Conservation (phyloP, 2,329 filamentous ascomycete genomes). For the Fusarium newnesense region DNA sequence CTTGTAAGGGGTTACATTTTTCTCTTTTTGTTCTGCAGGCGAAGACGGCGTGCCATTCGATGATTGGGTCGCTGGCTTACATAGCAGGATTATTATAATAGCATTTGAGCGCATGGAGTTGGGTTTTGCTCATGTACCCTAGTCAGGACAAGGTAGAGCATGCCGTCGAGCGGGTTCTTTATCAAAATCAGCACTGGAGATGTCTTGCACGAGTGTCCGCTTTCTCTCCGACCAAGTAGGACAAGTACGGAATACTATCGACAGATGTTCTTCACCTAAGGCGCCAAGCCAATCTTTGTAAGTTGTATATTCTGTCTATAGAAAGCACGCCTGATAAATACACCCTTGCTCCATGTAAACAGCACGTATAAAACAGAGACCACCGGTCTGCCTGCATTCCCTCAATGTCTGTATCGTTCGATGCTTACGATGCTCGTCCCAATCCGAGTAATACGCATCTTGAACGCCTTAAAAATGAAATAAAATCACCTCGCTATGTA, state of each 20-base stretch:
- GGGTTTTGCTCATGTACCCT: background rate
- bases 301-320: conserved; percentile 22
- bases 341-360: conserved; percentile 32
- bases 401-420: conserved; percentile 17
- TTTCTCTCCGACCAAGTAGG: background rate
- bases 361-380: conserved; percentile 26
- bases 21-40: background rate
- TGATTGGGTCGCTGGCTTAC: background rate
- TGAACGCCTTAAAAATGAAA: conserved; percentile 36
- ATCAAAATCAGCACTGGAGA: background rate
- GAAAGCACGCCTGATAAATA: conserved; percentile 26
- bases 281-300: background rate
- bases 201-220: background rate
- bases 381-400: conserved; percentile 18
- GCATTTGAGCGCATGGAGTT: conserved; percentile 32
- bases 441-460: conserved; percentile 23
- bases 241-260: background rate
- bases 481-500: conserved; percentile 42
- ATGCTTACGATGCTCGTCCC: conserved; percentile 14
- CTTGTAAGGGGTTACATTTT: background rate
- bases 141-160: background rate
- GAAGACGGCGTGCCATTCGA: background rate
- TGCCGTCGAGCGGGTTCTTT: conserved; percentile 1
- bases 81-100: conserved; percentile 11
- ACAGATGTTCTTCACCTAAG: background rate